phyloP scores from a whole-genome alignment of 2,329 filamentous ascomycete species.

The Clarireedia sp. region DNA sequence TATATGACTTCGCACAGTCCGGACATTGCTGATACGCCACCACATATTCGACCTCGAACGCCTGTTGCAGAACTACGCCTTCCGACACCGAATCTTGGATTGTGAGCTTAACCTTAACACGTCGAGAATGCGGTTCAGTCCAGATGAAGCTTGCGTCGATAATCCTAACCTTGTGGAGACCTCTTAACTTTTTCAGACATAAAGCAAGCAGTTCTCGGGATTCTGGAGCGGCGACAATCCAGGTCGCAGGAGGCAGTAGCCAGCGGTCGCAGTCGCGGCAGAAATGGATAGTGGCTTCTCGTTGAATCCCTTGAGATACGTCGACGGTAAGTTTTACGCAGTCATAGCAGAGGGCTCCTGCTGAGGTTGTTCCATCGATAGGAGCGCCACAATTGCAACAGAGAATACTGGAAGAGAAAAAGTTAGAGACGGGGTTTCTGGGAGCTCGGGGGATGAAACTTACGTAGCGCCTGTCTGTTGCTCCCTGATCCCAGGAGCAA shows the following conservation, averaged over 20 bases:
- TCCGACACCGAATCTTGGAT: slow-evolving; percentile 65
- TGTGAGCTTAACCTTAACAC: slow-evolving; percentile 92
- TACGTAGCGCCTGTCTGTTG: slow-evolving; percentile 44
- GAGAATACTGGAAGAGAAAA: slow-evolving; percentile 57
- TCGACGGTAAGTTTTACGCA: slow-evolving; percentile 93
- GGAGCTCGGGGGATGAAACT: slow-evolving; percentile 19
- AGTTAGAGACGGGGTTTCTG: slow-evolving; percentile 16
- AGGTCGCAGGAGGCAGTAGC: slow-evolving; percentile 77
- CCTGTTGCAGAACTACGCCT: slow-evolving; percentile 72
- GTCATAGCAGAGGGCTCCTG: slow-evolving; percentile 88
- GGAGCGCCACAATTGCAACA: slow-evolving; percentile 97
- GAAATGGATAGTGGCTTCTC: slow-evolving; percentile 82
- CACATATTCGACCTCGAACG: slow-evolving; percentile 88
- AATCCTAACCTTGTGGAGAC: slow-evolving; percentile 82
- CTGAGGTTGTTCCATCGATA: slow-evolving; percentile 81
- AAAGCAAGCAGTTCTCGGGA: slow-evolving; percentile 88
- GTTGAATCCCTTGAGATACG: slow-evolving; percentile 82
- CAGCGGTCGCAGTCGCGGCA: slow-evolving; percentile 94
- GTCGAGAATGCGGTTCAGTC: slow-evolving; percentile 93
- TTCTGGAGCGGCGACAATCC: slow-evolving; percentile 78
- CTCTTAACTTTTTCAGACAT: slow-evolving; percentile 80
- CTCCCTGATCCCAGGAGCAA: slow-evolving; percentile 32
- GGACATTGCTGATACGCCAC: slow-evolving; percentile 89
- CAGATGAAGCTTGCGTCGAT: slow-evolving; percentile 96
- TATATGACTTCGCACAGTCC: slow-evolving; percentile 93